These are phyloP conservation scores for Tricholoma flavovirens DNA, from an alignment of 768 basidiomycete species.

Conservation along the genomic window DNA sequence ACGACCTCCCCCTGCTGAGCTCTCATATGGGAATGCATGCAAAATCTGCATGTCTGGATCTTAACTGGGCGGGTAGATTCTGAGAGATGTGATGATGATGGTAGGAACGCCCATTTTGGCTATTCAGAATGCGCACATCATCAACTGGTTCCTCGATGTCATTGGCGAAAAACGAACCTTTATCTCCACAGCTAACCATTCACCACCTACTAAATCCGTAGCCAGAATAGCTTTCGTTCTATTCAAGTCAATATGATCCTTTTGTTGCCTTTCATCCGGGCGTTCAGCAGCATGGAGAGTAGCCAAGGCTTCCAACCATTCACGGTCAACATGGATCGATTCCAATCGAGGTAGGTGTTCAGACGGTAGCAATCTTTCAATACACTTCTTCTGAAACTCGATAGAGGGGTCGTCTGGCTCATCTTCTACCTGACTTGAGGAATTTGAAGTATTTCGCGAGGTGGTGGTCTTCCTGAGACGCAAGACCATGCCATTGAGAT, in stretches of 20 bases:
- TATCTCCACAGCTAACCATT: constrained; percentile 77
- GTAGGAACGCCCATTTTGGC: constrained; percentile 98
- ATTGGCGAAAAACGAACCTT: constrained; percentile 53
- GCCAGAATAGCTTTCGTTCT: constrained; percentile 63
- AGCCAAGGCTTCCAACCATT: constrained; percentile 60
- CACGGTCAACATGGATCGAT: constrained; percentile 38
- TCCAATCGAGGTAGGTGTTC: constrained; percentile 55
- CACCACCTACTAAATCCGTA: constrained; percentile 69
- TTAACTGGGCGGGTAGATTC: constrained; percentile 53
- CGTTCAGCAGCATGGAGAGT: constrained; percentile 41
- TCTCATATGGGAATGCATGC: constrained; percentile 74
- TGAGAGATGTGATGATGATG: constrained; percentile 57
- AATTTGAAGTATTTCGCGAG: background rate
- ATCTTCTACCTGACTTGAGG: constrained; percentile 5
- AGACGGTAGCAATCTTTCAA: constrained; percentile 58
- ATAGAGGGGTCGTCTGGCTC: constrained; percentile 35
- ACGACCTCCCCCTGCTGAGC: constrained; percentile 30
- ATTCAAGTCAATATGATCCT: constrained; percentile 53
- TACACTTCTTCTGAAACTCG: constrained; percentile 59
- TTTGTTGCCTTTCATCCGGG: constrained; percentile 48
- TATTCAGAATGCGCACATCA: constrained; percentile 23
- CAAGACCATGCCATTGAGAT: constrained; percentile 62
- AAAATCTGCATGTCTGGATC: constrained; percentile 76
- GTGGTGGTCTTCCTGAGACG: constrained; percentile 61
- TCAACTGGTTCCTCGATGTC: background rate